Evolutionary conservation across 768 basidiomycete genomes (phyloP).

Genomic region (Leccinum barrowsii): DNA sequence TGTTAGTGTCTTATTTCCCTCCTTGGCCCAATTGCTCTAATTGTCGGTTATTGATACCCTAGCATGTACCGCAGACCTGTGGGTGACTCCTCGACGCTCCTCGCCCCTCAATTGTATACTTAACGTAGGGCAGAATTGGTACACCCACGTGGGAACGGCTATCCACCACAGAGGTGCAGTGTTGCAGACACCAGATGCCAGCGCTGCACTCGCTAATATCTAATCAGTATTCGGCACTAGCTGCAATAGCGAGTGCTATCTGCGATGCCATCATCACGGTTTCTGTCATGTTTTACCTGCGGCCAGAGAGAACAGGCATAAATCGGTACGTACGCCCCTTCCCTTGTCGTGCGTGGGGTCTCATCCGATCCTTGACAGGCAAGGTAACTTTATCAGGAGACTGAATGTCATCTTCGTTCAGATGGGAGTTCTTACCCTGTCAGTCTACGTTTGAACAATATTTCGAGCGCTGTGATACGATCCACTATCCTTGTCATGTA

Average conservation of each 20-base stretch:
- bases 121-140: constrained; percentile 3
- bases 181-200: neutral
- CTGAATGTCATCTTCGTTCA: constrained; percentile 15
- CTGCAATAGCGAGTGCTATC: constrained; percentile 13
- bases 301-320: constrained; percentile 7
- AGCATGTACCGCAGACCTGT: constrained; percentile 8
- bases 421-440: constrained; percentile 21
- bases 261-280: constrained; percentile 21
- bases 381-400: constrained; percentile 10
- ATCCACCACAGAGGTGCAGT: constrained; percentile 3
- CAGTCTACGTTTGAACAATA: neutral
- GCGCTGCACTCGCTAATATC: neutral
- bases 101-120: neutral
- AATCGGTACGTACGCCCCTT: constrained; percentile 6
- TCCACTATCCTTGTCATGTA: neutral
- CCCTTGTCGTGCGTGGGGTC: neutral
- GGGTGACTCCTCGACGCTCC: neutral
- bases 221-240: constrained; percentile 7
- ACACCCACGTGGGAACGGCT: constrained; percentile 5
- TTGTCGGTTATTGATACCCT: neutral
- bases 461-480: neutral
- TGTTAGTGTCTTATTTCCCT: constrained; percentile 6
- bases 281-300: constrained; percentile 15
- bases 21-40: neutral
- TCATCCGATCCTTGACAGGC: neutral